Base-by-base conservation (phyloP, 1,139 yeast species). In the Scheffersomyces illinoinensis region DNA sequence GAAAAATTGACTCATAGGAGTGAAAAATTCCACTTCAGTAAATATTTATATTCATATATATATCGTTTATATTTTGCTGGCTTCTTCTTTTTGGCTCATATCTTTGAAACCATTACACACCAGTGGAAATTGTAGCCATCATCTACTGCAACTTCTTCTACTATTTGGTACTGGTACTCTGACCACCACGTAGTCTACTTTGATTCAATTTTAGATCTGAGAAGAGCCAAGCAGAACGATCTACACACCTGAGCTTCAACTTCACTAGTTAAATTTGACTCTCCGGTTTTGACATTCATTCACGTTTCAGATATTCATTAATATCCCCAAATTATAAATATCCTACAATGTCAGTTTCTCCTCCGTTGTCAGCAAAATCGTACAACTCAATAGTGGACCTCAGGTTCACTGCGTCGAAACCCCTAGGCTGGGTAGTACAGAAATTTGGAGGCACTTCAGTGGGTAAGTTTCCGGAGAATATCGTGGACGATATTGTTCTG, bases 401-500 rank as follows among this genome's bases (percentile, higher is more conserved):
- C 55, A 71, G 71, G 33, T 62, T 71, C 33, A 60, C 53, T 52
- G 65, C 65, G 24, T 57, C 65, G 39, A 57, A 64, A n/a, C 57
- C 61, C 33, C 61, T 62, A 21, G 87, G 87, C 20, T 93, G 98
- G 98, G 77, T 95, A 23, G 90, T 95, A 8, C 99, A 95, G 73
- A 95, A 95, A 75, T 95, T 91, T 69, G 99, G 99, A 52, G 99
- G 99, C 56, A 95, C 99, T n/a, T 89, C 96, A 53, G 97, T 95
- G 49, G 99, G 99, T 43, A 95, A 95, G 72, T 93, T 93, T 73
- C 91, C 98, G 6, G 86, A 83, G 57, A 85, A 88, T 64, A 95
- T 95, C 57, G 93, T 93, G 19, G 90, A 90, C 63, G 91, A 92
- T 64, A 92, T 95, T 56, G 90, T 93, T 58, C 86, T 86, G 69